A percentile compares a stretch with the other conserved stretches of the same genome.
These are phyloP conservation scores for Chrysanthemum makinoi DNA, from an alignment of 129 eudicot genomes.

Conservation along the genomic window DNA sequence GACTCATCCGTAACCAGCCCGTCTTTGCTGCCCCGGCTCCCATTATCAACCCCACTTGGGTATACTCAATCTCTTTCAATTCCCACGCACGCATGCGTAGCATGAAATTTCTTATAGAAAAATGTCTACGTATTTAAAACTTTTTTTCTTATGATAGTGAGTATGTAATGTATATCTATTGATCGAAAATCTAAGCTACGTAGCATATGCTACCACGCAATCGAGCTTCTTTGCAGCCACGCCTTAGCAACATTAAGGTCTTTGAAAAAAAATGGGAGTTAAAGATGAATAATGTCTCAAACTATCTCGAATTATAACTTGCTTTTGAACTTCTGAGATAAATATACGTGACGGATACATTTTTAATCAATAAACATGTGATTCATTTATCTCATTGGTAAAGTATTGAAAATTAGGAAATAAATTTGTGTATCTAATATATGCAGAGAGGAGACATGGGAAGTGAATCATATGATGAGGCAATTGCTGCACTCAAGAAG, in stretches of 20 bases:
- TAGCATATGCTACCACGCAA: no score
- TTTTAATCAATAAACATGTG: no score
- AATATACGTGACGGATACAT: not conserved
- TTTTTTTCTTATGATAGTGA: not conserved
- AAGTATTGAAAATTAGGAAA: not conserved
- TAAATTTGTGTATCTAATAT: slow-evolving; percentile 1
- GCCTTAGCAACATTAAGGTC: not conserved
- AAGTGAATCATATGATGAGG: slow-evolving; percentile 70
- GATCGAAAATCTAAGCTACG: no score
- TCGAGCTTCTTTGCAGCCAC: no score
- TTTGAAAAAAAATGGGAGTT: not conserved
- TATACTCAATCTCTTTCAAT: slow-evolving; percentile 15
- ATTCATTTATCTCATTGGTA: not conserved
- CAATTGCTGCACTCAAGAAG: slow-evolving; percentile 80
- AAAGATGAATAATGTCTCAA: not conserved
- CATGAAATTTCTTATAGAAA: not conserved
- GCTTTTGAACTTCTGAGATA: slow-evolving; percentile 1
- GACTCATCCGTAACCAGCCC: slow-evolving; percentile 80
- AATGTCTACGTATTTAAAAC: not conserved
- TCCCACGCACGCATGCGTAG: not conserved
- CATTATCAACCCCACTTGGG: slow-evolving; percentile 78
- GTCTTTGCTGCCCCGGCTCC: slow-evolving; percentile 91
- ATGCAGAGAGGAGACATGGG: slow-evolving; percentile 89
- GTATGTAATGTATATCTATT: not conserved
- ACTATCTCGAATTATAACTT: slow-evolving; percentile 5